Base-by-base conservation (phyloP, 2,329 filamentous ascomycete species). In the Huntiella omanensis region DNA sequence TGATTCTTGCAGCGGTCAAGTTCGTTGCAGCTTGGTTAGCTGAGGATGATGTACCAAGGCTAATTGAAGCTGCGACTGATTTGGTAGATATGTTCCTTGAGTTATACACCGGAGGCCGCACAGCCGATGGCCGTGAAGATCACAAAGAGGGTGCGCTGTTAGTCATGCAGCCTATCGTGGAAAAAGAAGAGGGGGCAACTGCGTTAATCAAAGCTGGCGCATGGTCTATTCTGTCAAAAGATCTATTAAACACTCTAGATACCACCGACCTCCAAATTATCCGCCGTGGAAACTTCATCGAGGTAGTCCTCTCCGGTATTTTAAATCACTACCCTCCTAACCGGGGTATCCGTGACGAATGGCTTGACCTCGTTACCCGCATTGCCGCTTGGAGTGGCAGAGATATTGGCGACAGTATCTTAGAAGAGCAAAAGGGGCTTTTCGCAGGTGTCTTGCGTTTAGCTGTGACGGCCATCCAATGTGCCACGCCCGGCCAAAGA, bases 11-110 rank as follows among this genome's bases (percentile, higher is more conserved):
- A 3, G 68, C 71, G 0, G 58, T 80, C 16, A 62, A 73, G 39
- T 62, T 71, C 0, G 55, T 82, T 28, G 68, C 75, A 1, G 65
- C 81, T 13, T 83, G 79, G 79, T 61, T 82, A n/a, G 65, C 73
- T 5, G 78, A 83, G 51, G 77, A 83, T 48, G 77, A 81, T 36
- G 75, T 74, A 36, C 69, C 75, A 11, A 59, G 62, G 5, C 55
- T 81, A 35, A 62, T 75, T 8, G 67, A 63, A 42, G 71, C 78
- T 53, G 69, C 68, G 8, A 65, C 68, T 0, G 75, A 74, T 0
- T 58, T 82, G 43, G 68, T 67, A 50, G 78, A 82, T 52, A 70
- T 82, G 64, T 64, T 81, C 32, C 55, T 79, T 45, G 74, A 77
- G 10, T 60, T 82, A 1, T 82, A 81, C 56, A 62, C 62, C 10